Base-by-base conservation (phyloP, 441 rosid species). In the Pelargonium myrrhifolium region DNA sequence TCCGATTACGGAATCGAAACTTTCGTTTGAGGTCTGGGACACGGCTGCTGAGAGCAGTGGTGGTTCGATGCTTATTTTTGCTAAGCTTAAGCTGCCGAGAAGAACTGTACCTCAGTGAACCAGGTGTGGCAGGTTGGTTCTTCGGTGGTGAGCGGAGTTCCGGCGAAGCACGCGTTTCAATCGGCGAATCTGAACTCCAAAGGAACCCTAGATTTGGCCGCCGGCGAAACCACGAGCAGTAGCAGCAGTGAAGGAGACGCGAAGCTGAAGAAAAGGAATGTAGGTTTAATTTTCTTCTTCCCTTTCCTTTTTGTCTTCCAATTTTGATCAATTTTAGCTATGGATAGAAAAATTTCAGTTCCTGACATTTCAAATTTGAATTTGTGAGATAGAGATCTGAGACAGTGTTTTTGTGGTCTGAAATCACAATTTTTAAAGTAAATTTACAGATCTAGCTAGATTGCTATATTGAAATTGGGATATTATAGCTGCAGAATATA, bases 51-150 rank as follows among this genome's bases (percentile, higher is more conserved):
- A 81, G 74, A 82, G 69, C 15, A 21, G 59, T 6, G 74, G 74
- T 39, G 83, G 84, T 3, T 11, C 59, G 15, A 65, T 84, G 75
- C 67, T 69, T 12, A 72, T 87, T 31, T 87, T 75, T 35, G 92
- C 83, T 14, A 77, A 76, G 39, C 26, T 87, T 35, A 83, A 82
- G 75, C 72, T 86, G 42, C 81, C 87, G 65, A 75, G 56, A 58
- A 76, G 71, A 39, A 77, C n/a, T n/a, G 65, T 10, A 85, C 85
- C 62, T 72, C 71, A 24, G 42, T 83, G 20, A 83, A 87, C 67
- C 92, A 87, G 83, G 84, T 87, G 15, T 87, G 92, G 89, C 89
- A 87, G 71, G 78, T 81, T 0, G 89, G 89, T 6, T 51, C 74
- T 12, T 63, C 82, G 3, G 67, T 67, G 31, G 31, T 72, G 0